Conservation (phyloP, 805 yeast genomes). For the Komagataella kurtzmanii region DNA sequence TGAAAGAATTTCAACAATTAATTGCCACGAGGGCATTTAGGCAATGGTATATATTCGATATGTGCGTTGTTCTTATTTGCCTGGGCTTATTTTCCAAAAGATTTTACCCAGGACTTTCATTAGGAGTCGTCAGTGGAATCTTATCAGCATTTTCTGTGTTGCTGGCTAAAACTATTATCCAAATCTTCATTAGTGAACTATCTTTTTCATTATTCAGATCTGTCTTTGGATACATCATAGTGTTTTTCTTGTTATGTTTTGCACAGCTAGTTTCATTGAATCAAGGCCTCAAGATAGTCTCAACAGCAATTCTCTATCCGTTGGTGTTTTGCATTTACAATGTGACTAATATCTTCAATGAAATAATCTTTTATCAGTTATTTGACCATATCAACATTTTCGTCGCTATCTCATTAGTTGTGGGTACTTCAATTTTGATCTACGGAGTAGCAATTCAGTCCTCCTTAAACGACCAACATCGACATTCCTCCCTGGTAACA, state of each 20-base stretch:
- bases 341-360: conserved; percentile 52
- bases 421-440: conserved; percentile 36
- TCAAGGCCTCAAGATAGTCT: conserved; percentile 52
- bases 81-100: conserved; percentile 4
- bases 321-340: conserved; percentile 77
- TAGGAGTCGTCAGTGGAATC: conserved; percentile 61
- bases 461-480: conserved; percentile 24
- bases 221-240: conserved; percentile 11
- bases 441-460: conserved; percentile 63
- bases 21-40: conserved; percentile 34
- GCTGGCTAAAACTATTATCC: conserved; percentile 76
- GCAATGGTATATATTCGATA: conserved; percentile 35
- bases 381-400: conserved; percentile 21
- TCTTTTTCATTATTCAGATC: conserved; percentile 9
- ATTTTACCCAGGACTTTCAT: conserved; percentile 33
- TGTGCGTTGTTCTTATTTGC: conserved; percentile 14
- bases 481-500: neutral
- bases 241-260: conserved; percentile 51
- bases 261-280: conserved; percentile 64
- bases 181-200: conserved; percentile 29
- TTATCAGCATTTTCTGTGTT: conserved; percentile 77
- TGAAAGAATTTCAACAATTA: conserved; percentile 30
- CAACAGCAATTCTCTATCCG: conserved; percentile 75
- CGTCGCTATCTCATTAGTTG: conserved; percentile 23
- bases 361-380: conserved; percentile 45